A percentile compares a stretch with the other conserved stretches of the same genome.
phyloP scores from a whole-genome alignment of 177 flowering plant genomes.

The Vitis hybrid region DNA sequence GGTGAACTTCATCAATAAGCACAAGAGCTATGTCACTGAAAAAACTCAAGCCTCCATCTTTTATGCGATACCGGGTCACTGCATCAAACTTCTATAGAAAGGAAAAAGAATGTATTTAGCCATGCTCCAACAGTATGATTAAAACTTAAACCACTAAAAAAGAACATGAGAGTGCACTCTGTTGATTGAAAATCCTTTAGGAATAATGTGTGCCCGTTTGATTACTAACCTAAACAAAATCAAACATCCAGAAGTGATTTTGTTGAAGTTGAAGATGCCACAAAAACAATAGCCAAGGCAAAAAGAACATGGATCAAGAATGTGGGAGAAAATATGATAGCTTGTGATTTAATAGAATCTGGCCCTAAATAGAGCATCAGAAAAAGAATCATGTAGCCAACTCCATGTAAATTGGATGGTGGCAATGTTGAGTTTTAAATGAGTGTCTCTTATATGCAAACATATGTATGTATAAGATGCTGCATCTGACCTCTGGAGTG shows the following conservation, averaged over 20 bases:
- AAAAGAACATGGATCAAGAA: background rate
- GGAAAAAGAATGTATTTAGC: constrained; percentile 7
- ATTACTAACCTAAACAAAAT: background rate
- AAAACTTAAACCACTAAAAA: background rate
- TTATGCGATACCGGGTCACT: constrained; percentile 79
- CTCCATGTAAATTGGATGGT: background rate
- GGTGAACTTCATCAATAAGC: constrained; percentile 97
- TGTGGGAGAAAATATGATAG: background rate
- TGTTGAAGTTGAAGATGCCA: background rate
- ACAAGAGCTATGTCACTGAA: constrained; percentile 94
- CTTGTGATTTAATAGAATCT: background rate
- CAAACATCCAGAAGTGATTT: background rate
- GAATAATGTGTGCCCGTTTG: background rate
- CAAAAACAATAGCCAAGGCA: background rate
- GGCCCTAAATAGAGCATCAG: background rate
- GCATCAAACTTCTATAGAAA: constrained; percentile 86
- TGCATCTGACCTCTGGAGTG: constrained; percentile 83
- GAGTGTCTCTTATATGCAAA: background rate
- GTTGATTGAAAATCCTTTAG: background rate
- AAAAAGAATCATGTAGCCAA: background rate
- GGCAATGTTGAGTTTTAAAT: background rate
- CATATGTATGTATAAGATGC: background rate
- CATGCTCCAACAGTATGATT: constrained; percentile 9
- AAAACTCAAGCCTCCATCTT: constrained; percentile 91
- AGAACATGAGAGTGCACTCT: background rate